Base-by-base conservation (phyloP, 116 monocot genomes). In the Cymodocea nodosa region DNA sequence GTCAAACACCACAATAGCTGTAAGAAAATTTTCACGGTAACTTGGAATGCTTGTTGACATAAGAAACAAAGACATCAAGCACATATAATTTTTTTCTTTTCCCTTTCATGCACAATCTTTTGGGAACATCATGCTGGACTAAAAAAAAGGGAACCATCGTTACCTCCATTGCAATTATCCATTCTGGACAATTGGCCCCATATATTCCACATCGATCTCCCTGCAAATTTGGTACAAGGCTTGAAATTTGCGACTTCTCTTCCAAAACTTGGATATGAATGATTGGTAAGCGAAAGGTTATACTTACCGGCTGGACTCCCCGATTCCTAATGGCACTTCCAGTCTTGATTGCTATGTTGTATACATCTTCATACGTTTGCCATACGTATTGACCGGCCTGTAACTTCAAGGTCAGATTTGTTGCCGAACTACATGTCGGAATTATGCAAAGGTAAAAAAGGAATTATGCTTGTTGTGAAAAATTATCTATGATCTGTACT, bases 151-250 rank as follows among this genome's bases (percentile, higher is more conserved):
- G 40, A 1, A 40, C 9, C 40, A 40, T 40, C 3, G 40, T 55
- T 78, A 95, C 95, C 95, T 87, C 79, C 95, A 95, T 95, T 24
- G 83, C 68, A 50, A 80, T 85, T 50, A 95, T 76, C 95, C 95
- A 95, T 78, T 90, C 81, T 10, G 95, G 90, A 68, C 85, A 90
- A 67, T 95, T 95, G 15, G 85, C 75, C 70, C 95, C 95, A 83
- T 87, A 95, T 58, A 95, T 95, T 35, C 95, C 90, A 78, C 90
- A 90, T 9, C 83, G 83, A 77, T 82, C 85, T 58, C 95, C 95
- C 95, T 95, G 64, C 1, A 51, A 63, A 37, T 15, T 50, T 70
- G 11, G 34, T 24, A 23, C 12, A 44, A 50, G 11, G 30, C 30
- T 30, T 10, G 23, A 49, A 22, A 49, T 69, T 18, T 34, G 13